phyloP scores from a whole-genome alignment of 345 rosid species.

The Geranium brycei region DNA sequence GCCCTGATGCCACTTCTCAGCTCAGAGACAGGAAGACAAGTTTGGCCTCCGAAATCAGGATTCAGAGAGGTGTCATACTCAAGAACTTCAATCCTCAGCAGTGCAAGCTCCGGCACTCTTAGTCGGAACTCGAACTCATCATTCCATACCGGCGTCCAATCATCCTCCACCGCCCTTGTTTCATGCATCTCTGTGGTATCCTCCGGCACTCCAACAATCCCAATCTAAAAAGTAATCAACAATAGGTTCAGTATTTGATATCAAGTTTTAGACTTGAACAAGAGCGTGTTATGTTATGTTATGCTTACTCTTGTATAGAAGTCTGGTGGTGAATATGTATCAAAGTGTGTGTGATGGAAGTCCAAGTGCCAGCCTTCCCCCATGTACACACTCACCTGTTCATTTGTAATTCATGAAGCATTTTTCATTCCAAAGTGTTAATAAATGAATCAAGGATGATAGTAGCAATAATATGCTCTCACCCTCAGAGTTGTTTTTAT shows the following conservation, averaged over 20 bases:
- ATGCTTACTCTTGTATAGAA: constrained; percentile 49
- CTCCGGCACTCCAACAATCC: constrained; percentile 35
- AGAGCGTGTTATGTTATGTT: background rate
- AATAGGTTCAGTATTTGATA: background rate
- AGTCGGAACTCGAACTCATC: constrained; percentile 35
- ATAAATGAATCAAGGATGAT: background rate
- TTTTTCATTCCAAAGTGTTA: background rate
- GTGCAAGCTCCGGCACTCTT: constrained; percentile 34
- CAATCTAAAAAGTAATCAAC: constrained; percentile 20
- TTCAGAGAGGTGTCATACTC: constrained; percentile 40
- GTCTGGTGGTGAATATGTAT: constrained; percentile 76
- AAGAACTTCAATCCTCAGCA: constrained; percentile 32
- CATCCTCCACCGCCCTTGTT: constrained; percentile 24
- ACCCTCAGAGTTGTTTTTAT: constrained; percentile 49
- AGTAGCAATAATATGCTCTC: background rate
- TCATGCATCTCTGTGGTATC: constrained; percentile 14
- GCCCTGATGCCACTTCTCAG: constrained; percentile 41
- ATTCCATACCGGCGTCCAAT: constrained; percentile 35
- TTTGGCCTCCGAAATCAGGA: constrained; percentile 44
- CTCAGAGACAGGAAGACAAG: constrained; percentile 49
- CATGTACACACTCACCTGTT: constrained; percentile 50
- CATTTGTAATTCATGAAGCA: background rate
- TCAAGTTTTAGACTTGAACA: background rate
- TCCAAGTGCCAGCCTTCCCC: constrained; percentile 86
- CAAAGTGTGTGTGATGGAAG: constrained; percentile 54